Percentiles rank a stretch among this genome's conserved stretches.
phyloP scores from a whole-genome alignment of 139 green algal species.

The Micractinium conductrix region DNA sequence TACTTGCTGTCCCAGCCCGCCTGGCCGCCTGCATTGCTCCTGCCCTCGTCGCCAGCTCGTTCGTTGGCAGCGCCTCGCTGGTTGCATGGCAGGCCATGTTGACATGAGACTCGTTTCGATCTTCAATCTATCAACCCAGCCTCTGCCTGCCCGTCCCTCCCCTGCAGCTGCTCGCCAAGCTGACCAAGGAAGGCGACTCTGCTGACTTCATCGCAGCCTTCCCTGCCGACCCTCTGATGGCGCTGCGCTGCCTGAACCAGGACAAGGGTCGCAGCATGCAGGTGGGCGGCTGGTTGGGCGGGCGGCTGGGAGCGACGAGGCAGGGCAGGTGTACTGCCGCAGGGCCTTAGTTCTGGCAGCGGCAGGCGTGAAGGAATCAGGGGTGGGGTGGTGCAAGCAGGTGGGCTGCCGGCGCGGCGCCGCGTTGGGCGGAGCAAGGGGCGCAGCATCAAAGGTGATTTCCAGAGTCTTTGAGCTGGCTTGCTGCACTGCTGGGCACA shows the following conservation, averaged over 20 bases:
- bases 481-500: not conserved
- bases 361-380: not conserved
- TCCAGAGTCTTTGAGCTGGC: not conserved
- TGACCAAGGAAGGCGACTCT: not conserved
- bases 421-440: no score
- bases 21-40: no score
- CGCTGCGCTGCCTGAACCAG: constrained; percentile 17
- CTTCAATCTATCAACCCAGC: no score
- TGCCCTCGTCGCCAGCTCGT: no score
- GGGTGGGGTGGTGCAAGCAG: not conserved
- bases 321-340: not conserved
- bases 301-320: not conserved
- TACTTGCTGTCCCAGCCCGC: no score
- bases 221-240: not conserved
- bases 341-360: no score
- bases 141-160: no score
- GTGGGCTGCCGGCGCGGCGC: no score
- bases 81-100: no score
- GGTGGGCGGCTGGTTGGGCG: not conserved
- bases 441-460: not conserved
- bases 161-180: not conserved
- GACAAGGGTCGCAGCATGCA: not conserved
- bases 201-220: not conserved
- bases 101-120: no score
- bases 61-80: no score